Evolutionary conservation across 208 protist species (phyloP).

Genomic region (Lotmaria passim): DNA sequence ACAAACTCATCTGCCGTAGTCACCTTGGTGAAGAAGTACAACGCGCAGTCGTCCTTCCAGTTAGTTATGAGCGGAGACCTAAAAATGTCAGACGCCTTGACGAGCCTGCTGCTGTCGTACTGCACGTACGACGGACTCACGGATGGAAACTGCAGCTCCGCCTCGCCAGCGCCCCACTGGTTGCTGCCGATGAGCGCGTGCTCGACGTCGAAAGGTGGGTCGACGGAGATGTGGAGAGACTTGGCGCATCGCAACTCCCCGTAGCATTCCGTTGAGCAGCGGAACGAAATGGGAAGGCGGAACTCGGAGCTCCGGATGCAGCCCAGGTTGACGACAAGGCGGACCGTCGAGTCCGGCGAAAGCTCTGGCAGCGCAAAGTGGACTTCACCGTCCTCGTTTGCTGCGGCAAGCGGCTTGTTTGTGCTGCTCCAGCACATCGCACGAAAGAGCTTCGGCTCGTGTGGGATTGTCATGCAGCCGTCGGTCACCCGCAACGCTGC

Average conservation of each 20-base stretch:
- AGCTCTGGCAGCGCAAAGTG: conserved; percentile 29
- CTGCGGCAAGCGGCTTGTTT: conserved; percentile 10
- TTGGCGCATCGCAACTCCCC: conserved; percentile 25
- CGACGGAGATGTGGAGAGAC: conserved; percentile 32
- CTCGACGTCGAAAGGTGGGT: conserved; percentile 45
- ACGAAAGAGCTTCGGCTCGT: conserved; percentile 32
- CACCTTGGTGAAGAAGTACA: conserved; percentile 44
- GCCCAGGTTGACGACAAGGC: conserved; percentile 25
- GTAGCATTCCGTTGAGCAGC: conserved; percentile 35
- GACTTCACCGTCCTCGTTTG: conserved; percentile 10
- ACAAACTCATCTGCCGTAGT: conserved; percentile 28
- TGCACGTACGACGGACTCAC: conserved; percentile 30
- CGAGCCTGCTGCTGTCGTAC: conserved; percentile 42
- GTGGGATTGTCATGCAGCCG: conserved; percentile 43
- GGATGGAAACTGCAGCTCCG: conserved; percentile 28
- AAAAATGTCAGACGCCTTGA: conserved; percentile 35
- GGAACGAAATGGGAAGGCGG: conserved; percentile 36
- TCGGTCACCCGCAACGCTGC: conserved; percentile 23
- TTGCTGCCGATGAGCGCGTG: conserved; percentile 28
- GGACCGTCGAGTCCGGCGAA: conserved; percentile 14
- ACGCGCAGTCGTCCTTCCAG: conserved; percentile 43
- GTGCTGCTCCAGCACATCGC: conserved; percentile 21
- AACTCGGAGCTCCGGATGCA: conserved; percentile 47
- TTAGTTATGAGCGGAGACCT: conserved; percentile 27
- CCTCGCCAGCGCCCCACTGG: conserved; percentile 14